A percentile compares a stretch with the other conserved stretches of the same genome.
Conservation (phyloP, 805 yeast genomes). For the Hanseniaspora pseudoguilliermondii region DNA sequence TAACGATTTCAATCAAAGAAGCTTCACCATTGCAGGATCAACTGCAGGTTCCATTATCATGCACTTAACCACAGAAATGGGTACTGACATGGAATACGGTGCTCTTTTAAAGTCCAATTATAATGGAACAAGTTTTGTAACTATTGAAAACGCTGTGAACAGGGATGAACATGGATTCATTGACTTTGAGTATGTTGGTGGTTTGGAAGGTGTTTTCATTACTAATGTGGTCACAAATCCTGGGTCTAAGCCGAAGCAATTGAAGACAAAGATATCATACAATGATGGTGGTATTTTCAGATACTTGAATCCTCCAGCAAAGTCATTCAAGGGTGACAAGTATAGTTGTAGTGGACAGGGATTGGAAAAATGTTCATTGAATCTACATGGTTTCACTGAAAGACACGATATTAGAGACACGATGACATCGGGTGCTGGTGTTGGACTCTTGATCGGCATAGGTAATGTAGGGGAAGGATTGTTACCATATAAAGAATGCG, state of each 20-base stretch:
- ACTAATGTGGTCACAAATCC: slow-evolving; percentile 55
- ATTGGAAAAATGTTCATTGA: slow-evolving; percentile 57
- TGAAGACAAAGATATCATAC: slow-evolving; percentile 65
- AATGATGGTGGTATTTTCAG: slow-evolving; percentile 90
- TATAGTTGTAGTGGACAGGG: slow-evolving; percentile 41
- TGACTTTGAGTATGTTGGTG: slow-evolving; percentile 75
- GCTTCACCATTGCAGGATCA: slow-evolving; percentile 71
- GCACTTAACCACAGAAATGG: slow-evolving; percentile 60
- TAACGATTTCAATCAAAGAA: slow-evolving; percentile 48
- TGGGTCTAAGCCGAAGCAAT: slow-evolving; percentile 37
- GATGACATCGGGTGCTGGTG: slow-evolving; percentile 75
- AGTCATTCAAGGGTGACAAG: slow-evolving; percentile 47
- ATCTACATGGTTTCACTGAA: slow-evolving; percentile 85
- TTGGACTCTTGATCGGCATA: slow-evolving; percentile 80
- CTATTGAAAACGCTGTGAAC: slow-evolving; percentile 58
- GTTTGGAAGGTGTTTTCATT: slow-evolving; percentile 72
- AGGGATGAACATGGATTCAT: slow-evolving; percentile 63
- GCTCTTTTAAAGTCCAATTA: slow-evolving; percentile 75
- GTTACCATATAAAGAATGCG: slow-evolving; percentile 36
- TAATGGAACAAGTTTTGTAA: slow-evolving; percentile 76
- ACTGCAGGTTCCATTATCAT: slow-evolving; percentile 59
- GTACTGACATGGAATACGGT: slow-evolving; percentile 50
- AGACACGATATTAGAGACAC: slow-evolving; percentile 73
- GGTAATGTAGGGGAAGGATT: slow-evolving; percentile 75
- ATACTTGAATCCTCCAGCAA: slow-evolving; percentile 53